Percentiles rank a stretch among this genome's conserved stretches.
These are phyloP conservation scores for Candida takata DNA, from an alignment of 805 yeast genomes.

Conservation along the genomic window DNA sequence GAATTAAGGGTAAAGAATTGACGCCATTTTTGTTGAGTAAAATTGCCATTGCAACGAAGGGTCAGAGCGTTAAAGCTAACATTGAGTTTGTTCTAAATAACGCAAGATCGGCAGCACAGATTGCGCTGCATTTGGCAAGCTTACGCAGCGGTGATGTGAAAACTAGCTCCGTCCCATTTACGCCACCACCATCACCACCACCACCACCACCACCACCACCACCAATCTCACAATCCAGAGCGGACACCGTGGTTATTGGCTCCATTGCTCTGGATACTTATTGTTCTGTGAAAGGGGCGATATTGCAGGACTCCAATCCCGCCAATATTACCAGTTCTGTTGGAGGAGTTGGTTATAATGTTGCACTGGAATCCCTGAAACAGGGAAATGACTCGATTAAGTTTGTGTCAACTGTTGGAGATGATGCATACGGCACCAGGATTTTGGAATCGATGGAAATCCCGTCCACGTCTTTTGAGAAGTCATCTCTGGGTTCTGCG, in stretches of 20 bases:
- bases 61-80: conserved; percentile 64
- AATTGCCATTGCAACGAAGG: conserved; percentile 63
- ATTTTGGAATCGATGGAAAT: conserved; percentile 30
- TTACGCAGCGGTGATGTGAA: not conserved
- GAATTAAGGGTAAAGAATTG: conserved; percentile 62
- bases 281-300: conserved; percentile 35
- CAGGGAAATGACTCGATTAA: conserved; percentile 25
- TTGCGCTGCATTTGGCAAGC: conserved; percentile 39
- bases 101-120: conserved; percentile 58
- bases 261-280: conserved; percentile 72
- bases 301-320: conserved; percentile 64
- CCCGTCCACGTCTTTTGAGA: conserved; percentile 16
- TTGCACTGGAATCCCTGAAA: conserved; percentile 55
- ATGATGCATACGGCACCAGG: conserved; percentile 46
- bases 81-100: conserved; percentile 72
- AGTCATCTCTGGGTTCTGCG: conserved; percentile 38
- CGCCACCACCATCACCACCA: not conserved
- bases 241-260: conserved; percentile 50
- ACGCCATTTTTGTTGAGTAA: conserved; percentile 71
- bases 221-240: conserved; percentile 2
- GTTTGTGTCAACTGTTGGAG: conserved; percentile 55
- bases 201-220: not conserved
- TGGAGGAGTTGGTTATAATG: conserved; percentile 85
- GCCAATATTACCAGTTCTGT: conserved; percentile 48
- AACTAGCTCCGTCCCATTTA: not conserved